Percentiles rank a stretch among this genome's conserved stretches.
Conservation (phyloP, 2,329 filamentous ascomycete species). For the Exophiala xenobiotica region DNA sequence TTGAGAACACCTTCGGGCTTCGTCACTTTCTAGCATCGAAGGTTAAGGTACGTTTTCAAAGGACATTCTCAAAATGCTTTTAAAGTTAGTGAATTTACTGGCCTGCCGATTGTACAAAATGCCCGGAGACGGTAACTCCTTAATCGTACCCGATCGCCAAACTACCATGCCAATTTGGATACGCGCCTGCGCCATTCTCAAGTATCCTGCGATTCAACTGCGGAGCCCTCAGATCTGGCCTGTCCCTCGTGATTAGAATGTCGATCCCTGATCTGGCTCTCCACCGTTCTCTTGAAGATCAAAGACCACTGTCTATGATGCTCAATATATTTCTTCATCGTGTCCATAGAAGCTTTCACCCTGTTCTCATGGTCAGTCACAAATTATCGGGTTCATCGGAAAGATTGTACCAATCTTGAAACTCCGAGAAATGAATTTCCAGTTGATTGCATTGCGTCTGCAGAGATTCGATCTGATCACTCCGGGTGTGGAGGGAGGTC, state of each 20-base stretch:
- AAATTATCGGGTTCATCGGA: background rate
- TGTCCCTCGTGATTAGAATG: constrained; percentile 1
- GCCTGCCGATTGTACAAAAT: background rate
- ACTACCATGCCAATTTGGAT: background rate
- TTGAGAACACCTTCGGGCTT: background rate
- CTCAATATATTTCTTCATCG: constrained; percentile 6
- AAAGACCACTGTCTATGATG: constrained; percentile 4
- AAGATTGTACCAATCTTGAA: constrained; percentile 4
- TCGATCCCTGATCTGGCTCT: constrained; percentile 2
- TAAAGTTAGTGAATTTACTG: background rate
- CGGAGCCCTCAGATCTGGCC: constrained; percentile 1
- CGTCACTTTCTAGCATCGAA: background rate
- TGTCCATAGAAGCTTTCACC: constrained; percentile 1
- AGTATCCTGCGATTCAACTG: background rate
- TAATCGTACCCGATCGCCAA: background rate
- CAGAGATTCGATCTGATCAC: constrained; percentile 7
- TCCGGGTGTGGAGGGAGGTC: constrained; percentile 5
- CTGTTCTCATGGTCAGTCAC: background rate
- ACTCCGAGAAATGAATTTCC: constrained; percentile 5
- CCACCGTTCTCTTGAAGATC: constrained; percentile 4
- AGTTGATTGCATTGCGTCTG: constrained; percentile 2
- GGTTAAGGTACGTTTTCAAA: too few relatives aligned
- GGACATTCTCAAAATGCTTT: background rate
- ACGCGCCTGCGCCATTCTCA: background rate
- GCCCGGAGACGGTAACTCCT: background rate